Evolutionary conservation across 2,329 filamentous ascomycete species (phyloP).

Genomic region (Diplodia seriata): DNA sequence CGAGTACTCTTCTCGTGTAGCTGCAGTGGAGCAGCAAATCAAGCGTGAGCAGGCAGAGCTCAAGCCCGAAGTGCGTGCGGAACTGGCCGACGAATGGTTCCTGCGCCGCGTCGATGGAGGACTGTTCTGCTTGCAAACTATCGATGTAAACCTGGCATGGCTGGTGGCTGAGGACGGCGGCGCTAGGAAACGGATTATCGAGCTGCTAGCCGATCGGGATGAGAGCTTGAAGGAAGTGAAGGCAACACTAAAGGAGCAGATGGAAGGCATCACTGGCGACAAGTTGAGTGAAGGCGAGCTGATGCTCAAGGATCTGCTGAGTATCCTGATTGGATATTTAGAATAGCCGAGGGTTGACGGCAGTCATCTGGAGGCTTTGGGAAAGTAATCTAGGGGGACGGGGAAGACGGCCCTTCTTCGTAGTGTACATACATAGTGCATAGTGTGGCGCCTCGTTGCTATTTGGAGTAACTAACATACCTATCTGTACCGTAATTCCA

Average conservation of each 20-base stretch:
- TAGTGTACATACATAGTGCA: neutral
- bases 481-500: neutral
- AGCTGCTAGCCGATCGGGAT: constrained; percentile 71
- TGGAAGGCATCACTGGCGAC: constrained; percentile 61
- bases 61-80: constrained; percentile 65
- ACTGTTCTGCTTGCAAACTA: constrained; percentile 79
- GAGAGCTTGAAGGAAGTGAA: constrained; percentile 69
- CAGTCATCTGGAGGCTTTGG: neutral
- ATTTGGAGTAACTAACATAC: neutral
- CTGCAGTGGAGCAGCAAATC: constrained; percentile 68
- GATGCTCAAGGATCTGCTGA: constrained; percentile 68
- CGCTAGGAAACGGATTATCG: constrained; percentile 68
- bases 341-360: neutral
- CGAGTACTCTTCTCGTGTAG: constrained; percentile 71
- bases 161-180: constrained; percentile 86
- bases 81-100: constrained; percentile 71
- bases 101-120: constrained; percentile 81
- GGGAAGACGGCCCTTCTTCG: neutral
- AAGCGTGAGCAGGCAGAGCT: constrained; percentile 66
- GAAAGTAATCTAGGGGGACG: neutral
- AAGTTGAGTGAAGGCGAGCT: constrained; percentile 60
- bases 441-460: neutral
- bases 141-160: constrained; percentile 89
- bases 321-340: constrained; percentile 62
- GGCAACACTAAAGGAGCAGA: constrained; percentile 72